Base-by-base conservation (phyloP, 164 flowering plant species). In the Saururus chinensis region DNA sequence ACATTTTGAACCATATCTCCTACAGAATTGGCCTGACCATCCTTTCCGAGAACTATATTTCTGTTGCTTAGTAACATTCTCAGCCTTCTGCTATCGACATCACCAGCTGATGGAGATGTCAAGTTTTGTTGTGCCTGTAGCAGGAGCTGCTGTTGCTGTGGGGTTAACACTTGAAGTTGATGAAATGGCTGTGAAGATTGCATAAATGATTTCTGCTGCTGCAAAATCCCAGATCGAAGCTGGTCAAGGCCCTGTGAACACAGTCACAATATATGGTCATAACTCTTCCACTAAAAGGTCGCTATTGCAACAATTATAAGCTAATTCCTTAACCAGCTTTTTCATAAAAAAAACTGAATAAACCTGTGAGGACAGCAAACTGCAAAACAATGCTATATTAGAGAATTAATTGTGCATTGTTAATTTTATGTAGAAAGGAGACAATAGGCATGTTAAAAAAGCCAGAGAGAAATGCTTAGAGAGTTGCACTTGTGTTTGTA, bases 111-210 rank as follows among this genome's bases (percentile, higher is more conserved):
- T 63, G 92, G 80, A 12, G 97, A 86, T 5, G 84, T 75, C 79
- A 88, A 19, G 75, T 76, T 93, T 61, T 88, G 98, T 57, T 86
- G 97, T 11, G 96, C 90, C 51, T 80, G 96, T 37, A 87, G 77
- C 78, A 89, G 65, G 54, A 93, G 81, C 48, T 87, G 91, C 56
- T 83, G 97, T 68, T 89, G 98, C 69, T 92, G 96, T 41, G 93
- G 90, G 66, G 84, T 67, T 73, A 92, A 66, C 88, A 89, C 78
- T 63, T 86, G 96, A 61, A 88, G 81, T 68, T 92, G 96, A 68
- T 88, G 95, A 79, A 80, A 87, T 16, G 93, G 86, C 73, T 86
- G 97, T 63, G 95, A 78, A 60, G 92, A 81, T 71, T 85, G 97
- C 62, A 87, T 87, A 66, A 74, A 88, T 48, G 96, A 71, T 65